Evolutionary conservation across 176 grass and related monocot genomes (phyloP), one percentile per base, ranked within the genome.

Genomic region (Zizania latifolia): DNA sequence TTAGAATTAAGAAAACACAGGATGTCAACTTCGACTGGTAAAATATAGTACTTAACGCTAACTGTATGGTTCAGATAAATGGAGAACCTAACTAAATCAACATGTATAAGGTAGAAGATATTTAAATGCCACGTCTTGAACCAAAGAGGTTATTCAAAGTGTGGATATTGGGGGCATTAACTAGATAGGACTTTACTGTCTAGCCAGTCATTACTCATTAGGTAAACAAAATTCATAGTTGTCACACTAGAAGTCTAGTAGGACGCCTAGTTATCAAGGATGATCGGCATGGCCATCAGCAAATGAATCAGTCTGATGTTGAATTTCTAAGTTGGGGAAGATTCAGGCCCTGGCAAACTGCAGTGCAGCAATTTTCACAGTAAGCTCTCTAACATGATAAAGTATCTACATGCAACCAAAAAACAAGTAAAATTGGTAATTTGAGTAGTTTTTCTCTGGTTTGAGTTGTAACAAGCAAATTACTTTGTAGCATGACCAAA

Each of bases 221-320:
- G 2, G 1, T 14, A 68, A 74, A 74, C 28, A 31, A 54, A 45
- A 39, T n/a, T 2, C 16, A 58, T 33, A 54, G 8, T 34, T 56
- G 34, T 58, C 29, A 27, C n/a, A 24, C 58, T 29, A 66, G 1
- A 13, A 63, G 15, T 76, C 37, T 65, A 37, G 22, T 50, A 60
- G 32, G 29, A 48, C 39, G 45, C 16, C 59, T 54, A 58, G 71
- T 54, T 53, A 54, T 27, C 37, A 58, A n/a, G 59, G 15, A 27
- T 14, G 17, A 26, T 34, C 72, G 9, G 46, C 65, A 65, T 31
- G 10, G 43, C 67, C 35, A 35, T 30, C 24, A 35, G 34, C 5
- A 78, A 56, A 67, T 35, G n/a, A 38, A 70, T 81, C 28, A 68
- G 73, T 27, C 26, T 56, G 22, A 50, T 54, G 23, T 32, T 67